These are phyloP conservation scores for Micromonas pusilla DNA, from an alignment of 139 green algal genomes.

Conservation along the genomic window DNA sequence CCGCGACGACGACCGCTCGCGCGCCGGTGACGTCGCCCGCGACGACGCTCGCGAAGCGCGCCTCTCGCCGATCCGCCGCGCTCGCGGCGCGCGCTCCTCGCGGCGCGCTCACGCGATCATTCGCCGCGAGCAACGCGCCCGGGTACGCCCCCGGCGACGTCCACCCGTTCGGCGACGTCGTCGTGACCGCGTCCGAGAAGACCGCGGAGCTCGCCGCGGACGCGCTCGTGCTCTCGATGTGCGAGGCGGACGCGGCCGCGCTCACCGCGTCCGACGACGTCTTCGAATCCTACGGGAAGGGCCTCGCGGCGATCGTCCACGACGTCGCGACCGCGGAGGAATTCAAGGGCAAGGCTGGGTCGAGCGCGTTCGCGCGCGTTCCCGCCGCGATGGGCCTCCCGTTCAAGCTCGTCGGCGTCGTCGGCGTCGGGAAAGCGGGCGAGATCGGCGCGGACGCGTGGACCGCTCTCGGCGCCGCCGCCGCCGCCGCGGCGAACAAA, in stretches of 20 bases:
- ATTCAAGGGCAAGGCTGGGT: constrained; percentile 19
- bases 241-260: background rate
- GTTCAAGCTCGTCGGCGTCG: constrained; percentile 15
- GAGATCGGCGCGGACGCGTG: background rate
- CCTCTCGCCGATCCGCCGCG: no score
- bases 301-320: background rate
- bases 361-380: constrained; percentile 3
- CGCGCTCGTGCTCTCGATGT: background rate
- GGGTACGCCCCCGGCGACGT: background rate
- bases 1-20: no score
- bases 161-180: background rate
- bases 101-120: background rate
- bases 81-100: no score
- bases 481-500: constrained; percentile 53
- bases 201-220: background rate
- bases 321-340: background rate
- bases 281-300: background rate
- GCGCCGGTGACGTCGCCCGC: no score
- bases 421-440: constrained; percentile 4
- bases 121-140: background rate
- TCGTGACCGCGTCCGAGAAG: background rate
- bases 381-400: background rate
- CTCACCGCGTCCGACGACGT: background rate
- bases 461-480: constrained; percentile 39
- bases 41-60: no score